These are phyloP conservation scores for Camellia sinensis DNA, from an alignment of 148 eudicot species.

Conservation along the genomic window DNA sequence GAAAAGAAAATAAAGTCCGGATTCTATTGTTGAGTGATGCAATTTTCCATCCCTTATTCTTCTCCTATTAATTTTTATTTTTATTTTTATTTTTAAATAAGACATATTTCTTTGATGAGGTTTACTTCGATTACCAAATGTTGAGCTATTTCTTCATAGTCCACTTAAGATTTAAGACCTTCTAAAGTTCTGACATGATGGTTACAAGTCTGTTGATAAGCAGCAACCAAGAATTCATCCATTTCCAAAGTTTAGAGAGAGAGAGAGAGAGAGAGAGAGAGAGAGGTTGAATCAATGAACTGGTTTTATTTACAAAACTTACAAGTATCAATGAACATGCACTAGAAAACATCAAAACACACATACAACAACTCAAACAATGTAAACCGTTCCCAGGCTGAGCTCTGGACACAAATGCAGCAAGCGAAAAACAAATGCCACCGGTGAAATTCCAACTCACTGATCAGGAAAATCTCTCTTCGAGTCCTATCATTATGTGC, in stretches of 20 bases:
- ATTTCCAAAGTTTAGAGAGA: background rate
- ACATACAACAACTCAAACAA: slow-evolving; percentile 2
- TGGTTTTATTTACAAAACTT: background rate
- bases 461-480: background rate
- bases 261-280: slow-evolving; percentile 12
- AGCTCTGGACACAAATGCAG: background rate
- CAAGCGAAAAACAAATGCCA: background rate
- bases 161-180: no score
- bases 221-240: no score
- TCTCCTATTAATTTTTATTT: no score
- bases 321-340: background rate
- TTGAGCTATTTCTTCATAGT: no score
- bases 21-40: no score
- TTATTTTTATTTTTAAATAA: no score
- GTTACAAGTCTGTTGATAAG: no score
- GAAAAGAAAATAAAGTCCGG: no score
- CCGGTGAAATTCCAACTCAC: background rate
- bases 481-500: background rate
- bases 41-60: no score
- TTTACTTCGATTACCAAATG: no score
- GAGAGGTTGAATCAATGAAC: background rate
- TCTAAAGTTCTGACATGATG: no score
- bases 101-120: no score
- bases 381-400: background rate
- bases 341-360: slow-evolving; percentile 2